These are phyloP conservation scores for Hyaloscypha variabilis DNA, from an alignment of 495 filamentous ascomycete genomes.

Conservation along the genomic window DNA sequence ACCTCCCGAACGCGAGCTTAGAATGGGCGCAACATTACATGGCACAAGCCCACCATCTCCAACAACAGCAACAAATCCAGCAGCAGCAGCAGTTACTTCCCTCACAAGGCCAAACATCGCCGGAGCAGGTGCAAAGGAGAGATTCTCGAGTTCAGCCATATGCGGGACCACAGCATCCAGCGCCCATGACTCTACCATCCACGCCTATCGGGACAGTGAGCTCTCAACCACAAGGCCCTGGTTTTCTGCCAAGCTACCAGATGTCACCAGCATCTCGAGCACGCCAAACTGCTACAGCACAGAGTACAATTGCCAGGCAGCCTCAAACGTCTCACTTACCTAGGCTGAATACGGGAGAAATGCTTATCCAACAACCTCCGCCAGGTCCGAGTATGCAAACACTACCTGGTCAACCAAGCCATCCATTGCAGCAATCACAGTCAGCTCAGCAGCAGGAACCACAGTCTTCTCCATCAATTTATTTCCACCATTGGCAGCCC, in stretches of 20 bases:
- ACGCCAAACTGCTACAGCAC: constrained; percentile 32
- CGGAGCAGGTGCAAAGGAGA: constrained; percentile 47
- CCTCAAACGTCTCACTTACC: constrained; percentile 46
- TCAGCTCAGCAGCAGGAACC: constrained; percentile 53
- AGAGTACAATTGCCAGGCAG: constrained; percentile 32
- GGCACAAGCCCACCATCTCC: constrained; percentile 54
- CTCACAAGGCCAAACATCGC: constrained; percentile 48
- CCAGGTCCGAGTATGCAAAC: constrained; percentile 43
- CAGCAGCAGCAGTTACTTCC: constrained; percentile 56
- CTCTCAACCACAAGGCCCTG: constrained; percentile 20
- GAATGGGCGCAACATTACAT: constrained; percentile 78
- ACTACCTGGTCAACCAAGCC: constrained; percentile 36
- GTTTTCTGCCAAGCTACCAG: constrained; percentile 40
- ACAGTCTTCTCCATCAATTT: constrained; percentile 70
- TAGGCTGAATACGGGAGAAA: constrained; percentile 56
- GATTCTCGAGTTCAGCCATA: constrained; percentile 43
- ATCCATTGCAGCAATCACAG: constrained; percentile 52
- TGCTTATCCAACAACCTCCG: constrained; percentile 56
- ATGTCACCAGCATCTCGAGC: constrained; percentile 36
- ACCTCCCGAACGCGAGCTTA: constrained; percentile 57
- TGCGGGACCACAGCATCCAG: constrained; percentile 32
- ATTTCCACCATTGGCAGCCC: constrained; percentile 92
- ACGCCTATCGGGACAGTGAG: constrained; percentile 30
- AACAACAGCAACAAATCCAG: constrained; percentile 49
- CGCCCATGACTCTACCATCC: constrained; percentile 36